phyloP scores from a whole-genome alignment of 495 filamentous ascomycete species.

The Copromyces sp. region DNA sequence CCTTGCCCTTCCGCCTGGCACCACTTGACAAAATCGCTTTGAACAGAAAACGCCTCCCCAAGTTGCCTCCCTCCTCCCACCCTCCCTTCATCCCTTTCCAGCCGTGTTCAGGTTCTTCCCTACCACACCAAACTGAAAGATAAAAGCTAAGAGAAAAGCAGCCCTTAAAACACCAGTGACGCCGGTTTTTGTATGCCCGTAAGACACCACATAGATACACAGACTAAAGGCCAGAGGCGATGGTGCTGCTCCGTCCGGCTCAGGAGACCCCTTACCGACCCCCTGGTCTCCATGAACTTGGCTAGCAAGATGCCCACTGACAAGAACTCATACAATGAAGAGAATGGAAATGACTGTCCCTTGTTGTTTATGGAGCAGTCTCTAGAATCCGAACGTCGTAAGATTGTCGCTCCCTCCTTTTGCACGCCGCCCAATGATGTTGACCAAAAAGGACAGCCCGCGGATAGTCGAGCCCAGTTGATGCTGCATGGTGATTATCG shows the following conservation, averaged over 20 bases:
- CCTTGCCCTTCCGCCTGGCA: neutral
- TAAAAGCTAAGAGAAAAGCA: conserved; percentile 5
- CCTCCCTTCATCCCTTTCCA: neutral
- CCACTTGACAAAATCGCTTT: neutral
- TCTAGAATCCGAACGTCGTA: neutral
- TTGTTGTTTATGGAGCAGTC: neutral
- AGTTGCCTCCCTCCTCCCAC: neutral
- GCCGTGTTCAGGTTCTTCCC: neutral
- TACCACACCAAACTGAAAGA: neutral
- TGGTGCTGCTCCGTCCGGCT: neutral
- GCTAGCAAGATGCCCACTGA: neutral
- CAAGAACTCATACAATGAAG: neutral
- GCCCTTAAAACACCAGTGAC: conserved; percentile 6
- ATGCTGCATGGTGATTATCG: neutral
- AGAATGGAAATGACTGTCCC: neutral
- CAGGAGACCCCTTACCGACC: neutral
- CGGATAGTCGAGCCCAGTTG: neutral
- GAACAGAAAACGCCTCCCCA: neutral
- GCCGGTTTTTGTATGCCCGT: conserved; percentile 21
- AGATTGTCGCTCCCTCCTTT: neutral
- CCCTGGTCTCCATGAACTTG: neutral
- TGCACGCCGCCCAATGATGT: neutral
- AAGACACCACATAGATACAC: conserved; percentile 17
- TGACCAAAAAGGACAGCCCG: neutral
- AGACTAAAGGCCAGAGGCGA: neutral